Percentiles rank a stretch among this genome's conserved stretches.
These are phyloP conservation scores for Yueomyces sinensis DNA, from an alignment of 805 yeast genomes.

Conservation along the genomic window DNA sequence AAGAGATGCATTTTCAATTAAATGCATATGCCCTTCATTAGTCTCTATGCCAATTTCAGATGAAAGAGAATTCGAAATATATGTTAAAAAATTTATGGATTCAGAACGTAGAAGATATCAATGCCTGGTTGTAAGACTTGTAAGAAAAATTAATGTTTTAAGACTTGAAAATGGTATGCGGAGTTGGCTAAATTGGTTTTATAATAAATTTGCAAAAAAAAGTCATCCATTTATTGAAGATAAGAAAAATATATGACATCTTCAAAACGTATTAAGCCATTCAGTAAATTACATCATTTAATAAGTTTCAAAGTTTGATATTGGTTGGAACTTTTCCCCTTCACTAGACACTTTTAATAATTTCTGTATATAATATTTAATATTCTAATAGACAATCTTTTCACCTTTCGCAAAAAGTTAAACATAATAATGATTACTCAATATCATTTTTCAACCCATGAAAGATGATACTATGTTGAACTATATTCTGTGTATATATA, in stretches of 20 bases:
- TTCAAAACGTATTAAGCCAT: no score
- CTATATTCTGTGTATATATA: no score
- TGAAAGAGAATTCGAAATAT: conserved; percentile 10
- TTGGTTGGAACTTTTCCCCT: no score
- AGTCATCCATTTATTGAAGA: neutral
- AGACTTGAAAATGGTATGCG: conserved; percentile 7
- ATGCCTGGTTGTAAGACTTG: conserved; percentile 9
- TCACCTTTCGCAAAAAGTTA: no score
- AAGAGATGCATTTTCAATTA: conserved; percentile 4
- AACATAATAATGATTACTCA: no score
- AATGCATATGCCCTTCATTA: neutral
- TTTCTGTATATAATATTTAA: no score
- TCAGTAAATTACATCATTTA: no score
- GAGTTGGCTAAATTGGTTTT: conserved; percentile 11
- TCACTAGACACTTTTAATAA: no score
- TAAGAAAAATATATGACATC: neutral
- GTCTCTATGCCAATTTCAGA: conserved; percentile 6
- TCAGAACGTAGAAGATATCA: conserved; percentile 10
- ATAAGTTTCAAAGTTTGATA: no score
- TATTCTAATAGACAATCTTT: no score
- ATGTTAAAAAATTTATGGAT: conserved; percentile 6
- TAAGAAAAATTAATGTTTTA: conserved; percentile 5
- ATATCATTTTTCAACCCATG: no score
- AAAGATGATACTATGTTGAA: no score
- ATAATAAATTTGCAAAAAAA: neutral